phyloP scores from a whole-genome alignment of 2,329 filamentous ascomycete genomes.

The Aspergillus sclerotialis region DNA sequence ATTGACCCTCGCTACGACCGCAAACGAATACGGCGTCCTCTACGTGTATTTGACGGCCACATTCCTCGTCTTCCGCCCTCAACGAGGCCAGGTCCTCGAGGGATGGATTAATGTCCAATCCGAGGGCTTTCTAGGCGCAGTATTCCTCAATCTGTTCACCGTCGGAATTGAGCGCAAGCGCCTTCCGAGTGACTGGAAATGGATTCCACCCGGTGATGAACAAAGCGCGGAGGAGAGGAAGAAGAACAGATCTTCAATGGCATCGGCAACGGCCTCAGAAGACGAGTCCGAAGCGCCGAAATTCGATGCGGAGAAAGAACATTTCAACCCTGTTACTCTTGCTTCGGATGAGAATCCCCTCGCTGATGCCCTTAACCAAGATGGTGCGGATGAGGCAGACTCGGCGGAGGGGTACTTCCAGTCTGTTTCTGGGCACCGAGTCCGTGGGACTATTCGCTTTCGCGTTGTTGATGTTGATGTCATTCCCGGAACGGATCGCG shows the following conservation, averaged over 20 bases:
- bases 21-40: slow-evolving; percentile 78
- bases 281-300: slow-evolving; percentile 18
- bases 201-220: slow-evolving; percentile 55
- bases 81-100: slow-evolving; percentile 65
- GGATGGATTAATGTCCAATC: slow-evolving; percentile 80
- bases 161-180: slow-evolving; percentile 72
- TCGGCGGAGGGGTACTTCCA: slow-evolving; percentile 66
- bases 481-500: slow-evolving; percentile 61
- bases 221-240: slow-evolving; percentile 8
- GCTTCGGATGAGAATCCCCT: slow-evolving; percentile 26
- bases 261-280: slow-evolving; percentile 13
- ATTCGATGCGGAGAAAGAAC: slow-evolving; percentile 33
- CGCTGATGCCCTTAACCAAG: slow-evolving; percentile 13
- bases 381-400: slow-evolving; percentile 39
- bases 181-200: slow-evolving; percentile 73
- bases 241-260: slow-evolving; percentile 6
- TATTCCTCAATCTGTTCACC: slow-evolving; percentile 89
- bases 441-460: slow-evolving; percentile 67
- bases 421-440: slow-evolving; percentile 60
- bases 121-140: slow-evolving; percentile 79
- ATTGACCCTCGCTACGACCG: slow-evolving; percentile 35
- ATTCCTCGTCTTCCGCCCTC: slow-evolving; percentile 74
- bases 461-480: slow-evolving; percentile 75
- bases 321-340: slow-evolving; percentile 30
- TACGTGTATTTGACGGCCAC: slow-evolving; percentile 87